phyloP scores from a whole-genome alignment of 768 basidiomycete species.

The Tephrocybe sp. region DNA sequence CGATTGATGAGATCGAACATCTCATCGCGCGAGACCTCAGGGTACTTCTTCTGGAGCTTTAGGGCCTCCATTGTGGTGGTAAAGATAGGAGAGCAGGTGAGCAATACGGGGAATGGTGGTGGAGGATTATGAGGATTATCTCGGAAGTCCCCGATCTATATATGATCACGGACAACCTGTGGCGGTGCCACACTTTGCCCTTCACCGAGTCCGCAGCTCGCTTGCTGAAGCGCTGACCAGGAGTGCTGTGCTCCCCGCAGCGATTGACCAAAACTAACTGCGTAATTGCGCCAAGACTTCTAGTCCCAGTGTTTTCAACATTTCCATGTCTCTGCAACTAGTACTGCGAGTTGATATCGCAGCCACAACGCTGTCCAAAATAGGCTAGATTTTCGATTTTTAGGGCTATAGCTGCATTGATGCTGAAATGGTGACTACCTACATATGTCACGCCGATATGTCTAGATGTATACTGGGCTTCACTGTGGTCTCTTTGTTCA shows the following conservation, averaged over 20 bases:
- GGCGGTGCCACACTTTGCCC: constrained; percentile 14
- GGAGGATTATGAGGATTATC: constrained; percentile 6
- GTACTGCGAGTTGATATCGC: too few species aligned
- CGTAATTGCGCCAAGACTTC: not conserved
- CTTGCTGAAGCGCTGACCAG: not conserved
- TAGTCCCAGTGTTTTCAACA: too few species aligned
- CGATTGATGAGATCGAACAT: constrained; percentile 92
- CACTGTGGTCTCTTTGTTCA: not conserved
- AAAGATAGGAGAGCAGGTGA: not conserved
- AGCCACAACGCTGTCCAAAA: too few species aligned
- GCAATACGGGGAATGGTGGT: not conserved
- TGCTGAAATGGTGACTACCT: not conserved
- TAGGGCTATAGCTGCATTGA: too few species aligned
- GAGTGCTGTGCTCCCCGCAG: constrained; percentile 10
- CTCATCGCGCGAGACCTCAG: constrained; percentile 89
- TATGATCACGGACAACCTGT: constrained; percentile 12
- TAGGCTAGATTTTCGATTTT: too few species aligned
- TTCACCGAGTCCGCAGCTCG: constrained; percentile 2
- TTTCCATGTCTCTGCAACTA: too few species aligned
- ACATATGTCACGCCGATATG: not conserved
- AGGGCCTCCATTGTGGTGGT: constrained; percentile 69
- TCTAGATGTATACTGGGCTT: not conserved
- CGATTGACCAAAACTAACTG: not conserved
- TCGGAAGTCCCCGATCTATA: constrained; percentile 21
- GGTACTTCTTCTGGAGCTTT: constrained; percentile 88